phyloP scores from a whole-genome alignment of 768 basidiomycete species.

The Brasilioporus rufonigricans region DNA sequence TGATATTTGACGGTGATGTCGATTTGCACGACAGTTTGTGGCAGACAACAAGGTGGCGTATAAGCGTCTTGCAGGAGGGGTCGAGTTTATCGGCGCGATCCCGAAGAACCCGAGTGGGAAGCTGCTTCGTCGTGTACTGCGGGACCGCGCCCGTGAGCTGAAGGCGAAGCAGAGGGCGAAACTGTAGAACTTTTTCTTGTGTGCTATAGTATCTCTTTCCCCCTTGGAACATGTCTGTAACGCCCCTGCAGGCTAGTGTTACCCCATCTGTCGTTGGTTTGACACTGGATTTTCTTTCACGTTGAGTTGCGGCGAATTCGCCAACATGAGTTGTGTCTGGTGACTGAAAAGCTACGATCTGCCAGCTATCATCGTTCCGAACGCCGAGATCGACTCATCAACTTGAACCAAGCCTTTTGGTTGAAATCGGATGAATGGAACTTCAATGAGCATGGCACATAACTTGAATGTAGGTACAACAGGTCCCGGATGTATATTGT shows the following conservation, averaged over 20 bases:
- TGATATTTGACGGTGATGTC: background rate
- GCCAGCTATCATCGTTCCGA: background rate
- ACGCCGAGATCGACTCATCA: constrained; percentile 1
- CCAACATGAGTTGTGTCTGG: no score
- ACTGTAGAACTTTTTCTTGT: constrained; percentile 13
- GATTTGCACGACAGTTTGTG: constrained; percentile 43
- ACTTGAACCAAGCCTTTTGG: background rate
- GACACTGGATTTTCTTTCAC: no score
- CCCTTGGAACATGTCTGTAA: no score
- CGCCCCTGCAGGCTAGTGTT: no score
- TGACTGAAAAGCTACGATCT: no score
- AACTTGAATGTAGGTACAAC: background rate
- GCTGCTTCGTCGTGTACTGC: constrained; percentile 48
- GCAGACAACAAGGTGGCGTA: constrained; percentile 54
- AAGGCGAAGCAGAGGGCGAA: constrained; percentile 21
- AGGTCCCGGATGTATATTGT: no score
- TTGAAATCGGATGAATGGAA: background rate
- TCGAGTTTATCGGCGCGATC: constrained; percentile 52
- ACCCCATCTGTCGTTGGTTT: no score
- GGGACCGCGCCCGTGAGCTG: constrained; percentile 45
- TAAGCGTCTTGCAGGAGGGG: constrained; percentile 58
- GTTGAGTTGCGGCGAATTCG: no score
- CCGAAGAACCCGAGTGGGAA: constrained; percentile 68
- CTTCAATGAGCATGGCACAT: no score
- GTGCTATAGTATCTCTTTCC: no score